Evolutionary conservation across 192 early-diverging fungal species (phyloP).

Genomic region (Glomus cerebriforme): DNA sequence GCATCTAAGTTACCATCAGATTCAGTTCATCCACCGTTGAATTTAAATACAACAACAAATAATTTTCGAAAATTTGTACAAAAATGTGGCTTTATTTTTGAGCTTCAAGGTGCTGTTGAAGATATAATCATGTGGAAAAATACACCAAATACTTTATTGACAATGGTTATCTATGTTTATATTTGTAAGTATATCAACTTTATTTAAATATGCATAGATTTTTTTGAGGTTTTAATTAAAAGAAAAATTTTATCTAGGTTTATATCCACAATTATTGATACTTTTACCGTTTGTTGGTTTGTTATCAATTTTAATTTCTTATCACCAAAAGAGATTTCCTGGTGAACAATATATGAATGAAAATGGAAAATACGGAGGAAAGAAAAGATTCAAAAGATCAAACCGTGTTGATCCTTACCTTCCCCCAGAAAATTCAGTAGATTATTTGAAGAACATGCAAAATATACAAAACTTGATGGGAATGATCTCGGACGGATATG

Average conservation of each 20-base stretch:
- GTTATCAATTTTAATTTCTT: conserved; percentile 30
- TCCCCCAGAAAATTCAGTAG: conserved; percentile 45
- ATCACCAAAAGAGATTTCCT: conserved; percentile 26
- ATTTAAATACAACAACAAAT: conserved; percentile 65
- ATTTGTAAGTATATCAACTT: conserved; percentile 47
- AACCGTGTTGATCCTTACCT: neutral
- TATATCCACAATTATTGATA: conserved; percentile 40
- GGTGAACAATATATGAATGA: conserved; percentile 19
- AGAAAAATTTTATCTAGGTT: conserved; percentile 24
- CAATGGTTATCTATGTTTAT: conserved; percentile 54
- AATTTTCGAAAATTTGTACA: conserved; percentile 72
- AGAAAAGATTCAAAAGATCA: conserved; percentile 31
- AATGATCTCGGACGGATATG: conserved; percentile 52
- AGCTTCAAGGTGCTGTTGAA: conserved; percentile 61
- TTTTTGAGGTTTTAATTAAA: neutral
- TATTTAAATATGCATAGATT: neutral
- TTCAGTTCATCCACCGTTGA: conserved; percentile 56
- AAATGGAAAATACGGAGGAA: conserved; percentile 16
- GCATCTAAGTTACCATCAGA: conserved; percentile 45
- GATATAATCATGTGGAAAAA: conserved; percentile 73
- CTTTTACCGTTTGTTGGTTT: conserved; percentile 34
- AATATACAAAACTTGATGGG: conserved; percentile 83
- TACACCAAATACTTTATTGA: conserved; percentile 58
- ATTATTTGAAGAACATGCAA: conserved; percentile 69
- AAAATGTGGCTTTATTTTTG: conserved; percentile 64